Conservation (phyloP, 2,329 filamentous ascomycete genomes). For the Calonectria hongkongensis region DNA sequence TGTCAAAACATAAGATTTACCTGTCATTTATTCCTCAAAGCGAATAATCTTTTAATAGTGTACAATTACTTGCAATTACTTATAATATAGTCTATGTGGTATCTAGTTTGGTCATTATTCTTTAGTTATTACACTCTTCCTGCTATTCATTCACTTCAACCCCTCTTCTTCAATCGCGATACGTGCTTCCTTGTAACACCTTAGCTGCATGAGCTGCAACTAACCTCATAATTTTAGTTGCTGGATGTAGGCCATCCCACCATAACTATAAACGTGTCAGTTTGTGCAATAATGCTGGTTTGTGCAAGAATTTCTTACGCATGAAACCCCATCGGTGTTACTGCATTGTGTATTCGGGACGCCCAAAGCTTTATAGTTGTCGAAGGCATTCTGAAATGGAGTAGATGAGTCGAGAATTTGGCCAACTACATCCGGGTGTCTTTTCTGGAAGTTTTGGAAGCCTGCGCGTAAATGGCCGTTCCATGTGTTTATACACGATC, state of each 20-base stretch:
- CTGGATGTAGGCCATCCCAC: slow-evolving; percentile 32
- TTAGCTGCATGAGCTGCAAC: slow-evolving; percentile 25
- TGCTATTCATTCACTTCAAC: not conserved
- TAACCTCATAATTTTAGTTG: slow-evolving; percentile 24
- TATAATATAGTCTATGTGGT: not conserved
- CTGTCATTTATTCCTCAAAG: too few relatives aligned
- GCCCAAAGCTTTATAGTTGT: slow-evolving; percentile 13
- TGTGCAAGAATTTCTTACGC: not conserved
- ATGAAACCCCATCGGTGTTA: slow-evolving; percentile 20
- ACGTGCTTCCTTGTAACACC: not conserved
- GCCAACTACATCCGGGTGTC: slow-evolving; percentile 10
- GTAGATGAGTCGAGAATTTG: slow-evolving; percentile 21
- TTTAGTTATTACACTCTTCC: not conserved
- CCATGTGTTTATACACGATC: slow-evolving; percentile 21
- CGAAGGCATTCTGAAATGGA: slow-evolving; percentile 10
- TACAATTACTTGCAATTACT: not conserved
- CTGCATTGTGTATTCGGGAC: slow-evolving; percentile 9
- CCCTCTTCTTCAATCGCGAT: not conserved
- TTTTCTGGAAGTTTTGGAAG: slow-evolving; percentile 10
- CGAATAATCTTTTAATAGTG: not conserved
- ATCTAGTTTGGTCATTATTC: not conserved
- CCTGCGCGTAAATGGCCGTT: slow-evolving; percentile 3
- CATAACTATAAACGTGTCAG: slow-evolving; percentile 23
- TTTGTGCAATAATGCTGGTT: fast-evolving
- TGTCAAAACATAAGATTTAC: too few relatives aligned